Conservation (phyloP, 225 moss, liverwort and hornwort species). For the Antitrichia curtipendula region DNA sequence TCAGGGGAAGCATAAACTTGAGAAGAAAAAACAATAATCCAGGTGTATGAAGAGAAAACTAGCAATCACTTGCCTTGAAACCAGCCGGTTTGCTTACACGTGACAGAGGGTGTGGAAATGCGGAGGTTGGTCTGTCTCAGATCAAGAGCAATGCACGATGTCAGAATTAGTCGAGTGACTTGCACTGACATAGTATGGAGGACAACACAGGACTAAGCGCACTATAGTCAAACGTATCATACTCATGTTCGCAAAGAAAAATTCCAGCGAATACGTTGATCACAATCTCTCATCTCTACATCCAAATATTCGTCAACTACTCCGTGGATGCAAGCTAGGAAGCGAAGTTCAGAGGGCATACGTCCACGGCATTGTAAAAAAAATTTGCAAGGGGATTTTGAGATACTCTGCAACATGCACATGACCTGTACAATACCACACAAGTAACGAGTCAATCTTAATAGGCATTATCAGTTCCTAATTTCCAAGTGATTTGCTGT, state of each 20-base stretch:
- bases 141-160: not conserved
- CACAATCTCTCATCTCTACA: not conserved
- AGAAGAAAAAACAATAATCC: not conserved
- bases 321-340: not conserved
- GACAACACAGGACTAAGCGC: not conserved
- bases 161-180: not conserved
- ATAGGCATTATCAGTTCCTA: not conserved
- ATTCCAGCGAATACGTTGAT: not conserved
- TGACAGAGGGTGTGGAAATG: slow-evolving; percentile 89
- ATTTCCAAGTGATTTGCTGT: not conserved
- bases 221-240: not conserved
- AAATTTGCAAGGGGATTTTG: slow-evolving; percentile 81
- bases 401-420: slow-evolving; percentile 96
- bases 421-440: slow-evolving; percentile 58
- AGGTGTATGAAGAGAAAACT: not conserved
- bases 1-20: not conserved
- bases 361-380: slow-evolving; percentile 99
- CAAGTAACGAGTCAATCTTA: not conserved
- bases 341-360: slow-evolving; percentile 22
- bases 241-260: not conserved
- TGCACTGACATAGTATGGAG: not conserved
- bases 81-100: slow-evolving; percentile 61
- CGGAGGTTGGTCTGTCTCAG: slow-evolving; percentile 67
- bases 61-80: slow-evolving; percentile 34
- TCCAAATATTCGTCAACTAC: not conserved